These are phyloP conservation scores for Magnolia officinalis DNA, from an alignment of 164 flowering plant genomes.

Conservation along the genomic window DNA sequence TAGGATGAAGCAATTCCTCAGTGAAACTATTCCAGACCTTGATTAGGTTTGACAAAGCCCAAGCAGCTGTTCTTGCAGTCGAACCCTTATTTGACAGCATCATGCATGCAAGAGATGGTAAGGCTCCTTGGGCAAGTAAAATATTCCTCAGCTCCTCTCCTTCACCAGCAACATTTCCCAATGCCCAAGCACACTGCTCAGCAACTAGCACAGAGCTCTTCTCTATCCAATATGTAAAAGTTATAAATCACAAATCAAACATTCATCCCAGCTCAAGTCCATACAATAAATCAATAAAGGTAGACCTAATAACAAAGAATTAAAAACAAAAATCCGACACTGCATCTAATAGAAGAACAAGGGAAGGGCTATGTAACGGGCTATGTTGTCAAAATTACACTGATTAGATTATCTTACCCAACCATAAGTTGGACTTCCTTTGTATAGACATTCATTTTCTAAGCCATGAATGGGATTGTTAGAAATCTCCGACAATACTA, in stretches of 20 bases:
- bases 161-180: slow-evolving; percentile 99
- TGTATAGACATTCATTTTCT: too few relatives aligned
- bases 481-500: too few relatives aligned
- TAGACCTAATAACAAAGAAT: neutral
- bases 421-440: too few relatives aligned
- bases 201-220: slow-evolving; percentile 88
- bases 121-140: slow-evolving; percentile 88
- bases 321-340: neutral
- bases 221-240: slow-evolving; percentile 40
- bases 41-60: slow-evolving; percentile 94
- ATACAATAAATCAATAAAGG: neutral
- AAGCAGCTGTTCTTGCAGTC: slow-evolving; percentile 94
- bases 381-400: too few relatives aligned
- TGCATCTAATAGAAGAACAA: neutral
- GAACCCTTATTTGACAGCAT: slow-evolving; percentile 88
- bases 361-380: neutral
- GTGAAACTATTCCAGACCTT: slow-evolving; percentile 49
- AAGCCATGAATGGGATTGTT: too few relatives aligned
- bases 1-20: neutral
- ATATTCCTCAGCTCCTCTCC: slow-evolving; percentile 81
- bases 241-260: slow-evolving; percentile 9
- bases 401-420: too few relatives aligned
- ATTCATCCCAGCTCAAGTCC: slow-evolving; percentile 3
- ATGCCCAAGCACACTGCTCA: slow-evolving; percentile 99
- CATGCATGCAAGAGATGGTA: slow-evolving; percentile 89